phyloP scores from a whole-genome alignment of 2,329 filamentous ascomycete genomes.

The Metarhizium rileyi region DNA sequence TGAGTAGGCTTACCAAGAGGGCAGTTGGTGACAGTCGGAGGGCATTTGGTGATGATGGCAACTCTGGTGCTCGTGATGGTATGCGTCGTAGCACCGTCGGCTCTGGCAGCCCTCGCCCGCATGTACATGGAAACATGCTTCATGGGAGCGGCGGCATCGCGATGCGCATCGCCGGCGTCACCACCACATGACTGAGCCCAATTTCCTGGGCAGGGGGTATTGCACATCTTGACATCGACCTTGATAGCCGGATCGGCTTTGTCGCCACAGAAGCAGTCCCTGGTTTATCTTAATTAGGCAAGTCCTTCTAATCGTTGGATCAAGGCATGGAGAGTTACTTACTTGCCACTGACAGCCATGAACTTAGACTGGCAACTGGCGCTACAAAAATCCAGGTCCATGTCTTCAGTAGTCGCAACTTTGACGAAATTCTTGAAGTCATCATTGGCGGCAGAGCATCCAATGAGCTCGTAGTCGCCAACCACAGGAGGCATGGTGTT shows the following conservation, averaged over 20 bases:
- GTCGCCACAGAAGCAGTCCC: constrained; percentile 22
- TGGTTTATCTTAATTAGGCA: not conserved
- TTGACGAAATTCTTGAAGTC: constrained; percentile 17
- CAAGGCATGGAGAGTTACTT: constrained; percentile 6
- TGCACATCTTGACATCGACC: constrained; percentile 14
- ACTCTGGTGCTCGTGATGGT: constrained; percentile 19
- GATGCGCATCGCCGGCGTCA: not conserved
- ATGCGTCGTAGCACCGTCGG: constrained; percentile 6
- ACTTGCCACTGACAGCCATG: constrained; percentile 18
- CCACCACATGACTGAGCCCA: constrained; percentile 17
- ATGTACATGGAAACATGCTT: constrained; percentile 4
- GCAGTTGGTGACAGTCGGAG: constrained; percentile 15
- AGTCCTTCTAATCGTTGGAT: not conserved
- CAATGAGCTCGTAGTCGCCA: constrained; percentile 15
- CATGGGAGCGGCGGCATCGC: not conserved
- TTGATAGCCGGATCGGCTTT: not conserved
- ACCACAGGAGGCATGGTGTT: constrained; percentile 11
- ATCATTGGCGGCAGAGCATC: constrained; percentile 15
- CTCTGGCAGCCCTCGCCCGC: not conserved
- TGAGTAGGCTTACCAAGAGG: constrained; percentile 12
- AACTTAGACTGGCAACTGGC: constrained; percentile 13
- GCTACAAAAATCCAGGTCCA: constrained; percentile 18
- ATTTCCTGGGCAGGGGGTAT: constrained; percentile 19
- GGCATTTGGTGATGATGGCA: constrained; percentile 21
- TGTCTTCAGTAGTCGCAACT: constrained; percentile 6